These are phyloP conservation scores for Claviceps capensis DNA, from an alignment of 2,329 filamentous ascomycete genomes.

Conservation along the genomic window DNA sequence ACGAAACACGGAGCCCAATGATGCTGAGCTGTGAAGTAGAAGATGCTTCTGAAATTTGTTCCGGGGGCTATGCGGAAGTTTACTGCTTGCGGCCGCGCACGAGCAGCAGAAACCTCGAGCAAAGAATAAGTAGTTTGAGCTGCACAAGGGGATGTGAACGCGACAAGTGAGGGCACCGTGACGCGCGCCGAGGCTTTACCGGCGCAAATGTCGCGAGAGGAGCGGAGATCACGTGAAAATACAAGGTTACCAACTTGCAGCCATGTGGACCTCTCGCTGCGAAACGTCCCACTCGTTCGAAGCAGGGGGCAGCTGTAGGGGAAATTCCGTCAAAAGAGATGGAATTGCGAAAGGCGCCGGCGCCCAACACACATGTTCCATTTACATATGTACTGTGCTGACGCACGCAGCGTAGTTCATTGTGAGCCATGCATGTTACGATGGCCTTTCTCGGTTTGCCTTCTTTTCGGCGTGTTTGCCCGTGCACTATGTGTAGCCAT, in stretches of 20 bases:
- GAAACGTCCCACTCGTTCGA: neutral
- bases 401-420: too few relatives aligned
- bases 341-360: too few relatives aligned
- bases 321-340: too few relatives aligned
- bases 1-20: neutral
- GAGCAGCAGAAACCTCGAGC: neutral
- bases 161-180: constrained; percentile 11
- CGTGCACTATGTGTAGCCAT: too few relatives aligned
- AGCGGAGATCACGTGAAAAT: constrained; percentile 2
- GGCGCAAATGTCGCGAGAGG: constrained; percentile 13
- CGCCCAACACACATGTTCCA: too few relatives aligned
- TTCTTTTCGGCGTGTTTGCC: too few relatives aligned
- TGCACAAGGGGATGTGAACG: neutral
- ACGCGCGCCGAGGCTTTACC: constrained; percentile 23
- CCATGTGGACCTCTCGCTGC: neutral
- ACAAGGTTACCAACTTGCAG: neutral
- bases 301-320: neutral
- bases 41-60: neutral
- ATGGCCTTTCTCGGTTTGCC: too few relatives aligned
- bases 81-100: neutral
- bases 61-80: neutral
- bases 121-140: neutral
- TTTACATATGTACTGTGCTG: too few relatives aligned
- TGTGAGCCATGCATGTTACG: too few relatives aligned
- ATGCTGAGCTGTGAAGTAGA: neutral